phyloP scores from a whole-genome alignment of 2,329 filamentous ascomycete species.

The Colletotrichum sp. region DNA sequence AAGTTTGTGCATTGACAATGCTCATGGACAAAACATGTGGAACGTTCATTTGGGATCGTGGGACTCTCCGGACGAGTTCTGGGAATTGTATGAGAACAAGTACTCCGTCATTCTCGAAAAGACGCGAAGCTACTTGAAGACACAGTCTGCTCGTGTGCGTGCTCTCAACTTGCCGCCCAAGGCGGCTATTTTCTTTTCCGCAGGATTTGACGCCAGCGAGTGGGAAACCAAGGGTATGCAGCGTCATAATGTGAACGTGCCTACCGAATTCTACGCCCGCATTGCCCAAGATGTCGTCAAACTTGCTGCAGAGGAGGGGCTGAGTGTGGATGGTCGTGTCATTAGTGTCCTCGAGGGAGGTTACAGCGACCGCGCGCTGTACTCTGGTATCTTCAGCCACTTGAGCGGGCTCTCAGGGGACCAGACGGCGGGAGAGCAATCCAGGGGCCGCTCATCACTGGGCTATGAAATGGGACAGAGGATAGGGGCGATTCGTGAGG shows the following conservation, averaged over 20 bases:
- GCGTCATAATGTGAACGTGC: conserved; percentile 92
- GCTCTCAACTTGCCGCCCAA: conserved; percentile 68
- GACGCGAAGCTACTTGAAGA: conserved; percentile 75
- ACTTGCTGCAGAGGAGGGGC: conserved; percentile 79
- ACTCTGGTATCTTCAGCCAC: conserved; percentile 89
- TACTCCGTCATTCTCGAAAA: conserved; percentile 83
- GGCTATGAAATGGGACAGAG: conserved; percentile 64
- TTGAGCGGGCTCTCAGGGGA: conserved; percentile 78
- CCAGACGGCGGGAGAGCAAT: conserved; percentile 36
- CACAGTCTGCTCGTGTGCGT: conserved; percentile 71
- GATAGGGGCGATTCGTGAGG: conserved; percentile 45
- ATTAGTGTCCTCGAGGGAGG: conserved; percentile 96
- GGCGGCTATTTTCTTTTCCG: conserved; percentile 91
- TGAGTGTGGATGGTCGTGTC: conserved; percentile 80
- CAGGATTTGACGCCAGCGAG: conserved; percentile 96
- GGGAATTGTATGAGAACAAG: conserved; percentile 81
- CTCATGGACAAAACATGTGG: conserved; percentile 93
- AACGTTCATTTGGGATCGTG: conserved; percentile 93
- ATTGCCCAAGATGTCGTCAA: conserved; percentile 86
- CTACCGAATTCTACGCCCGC: conserved; percentile 93
- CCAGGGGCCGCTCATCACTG: conserved; percentile 45
- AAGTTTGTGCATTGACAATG: conserved; percentile 91
- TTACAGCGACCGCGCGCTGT: conserved; percentile 90
- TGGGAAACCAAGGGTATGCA: conserved; percentile 95
- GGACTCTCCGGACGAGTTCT: conserved; percentile 85